phyloP scores from a whole-genome alignment of 331 rosid genomes.

The Malus hybrid region DNA sequence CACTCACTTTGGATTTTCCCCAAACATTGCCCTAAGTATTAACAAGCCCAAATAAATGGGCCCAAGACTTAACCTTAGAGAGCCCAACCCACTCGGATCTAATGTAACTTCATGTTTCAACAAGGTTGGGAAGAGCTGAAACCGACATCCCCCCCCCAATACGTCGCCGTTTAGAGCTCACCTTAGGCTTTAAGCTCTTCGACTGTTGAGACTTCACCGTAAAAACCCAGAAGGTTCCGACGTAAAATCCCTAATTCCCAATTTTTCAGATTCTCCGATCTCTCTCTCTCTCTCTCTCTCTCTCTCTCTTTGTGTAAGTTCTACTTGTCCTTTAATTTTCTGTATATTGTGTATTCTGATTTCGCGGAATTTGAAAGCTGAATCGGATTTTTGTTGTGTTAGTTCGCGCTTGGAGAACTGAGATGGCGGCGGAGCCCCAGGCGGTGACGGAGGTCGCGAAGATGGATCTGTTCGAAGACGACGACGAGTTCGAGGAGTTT shows the following conservation, averaged over 20 bases:
- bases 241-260: not conserved
- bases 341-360: not conserved
- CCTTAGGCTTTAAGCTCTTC: not conserved
- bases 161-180: too few species aligned
- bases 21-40: too few species aligned
- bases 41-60: not conserved
- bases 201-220: not conserved
- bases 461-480: conserved; percentile 86
- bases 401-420: conserved; percentile 10
- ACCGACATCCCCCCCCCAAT: too few species aligned
- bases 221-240: not conserved
- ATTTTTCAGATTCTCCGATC: not conserved
- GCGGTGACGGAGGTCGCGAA: conserved; percentile 57
- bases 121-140: too few species aligned
- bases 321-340: not conserved
- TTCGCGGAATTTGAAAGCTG: not conserved
- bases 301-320: not conserved
- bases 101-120: too few species aligned
- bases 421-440: conserved; percentile 70
- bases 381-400: not conserved
- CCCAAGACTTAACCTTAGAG: not conserved
- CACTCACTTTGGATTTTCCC: too few species aligned
- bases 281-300: not conserved
- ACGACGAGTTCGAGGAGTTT: conserved; percentile 87
- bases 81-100: too few species aligned